Evolutionary conservation across 805 yeast genomes (phyloP).

Genomic region (Metschnikowia koreensis): DNA sequence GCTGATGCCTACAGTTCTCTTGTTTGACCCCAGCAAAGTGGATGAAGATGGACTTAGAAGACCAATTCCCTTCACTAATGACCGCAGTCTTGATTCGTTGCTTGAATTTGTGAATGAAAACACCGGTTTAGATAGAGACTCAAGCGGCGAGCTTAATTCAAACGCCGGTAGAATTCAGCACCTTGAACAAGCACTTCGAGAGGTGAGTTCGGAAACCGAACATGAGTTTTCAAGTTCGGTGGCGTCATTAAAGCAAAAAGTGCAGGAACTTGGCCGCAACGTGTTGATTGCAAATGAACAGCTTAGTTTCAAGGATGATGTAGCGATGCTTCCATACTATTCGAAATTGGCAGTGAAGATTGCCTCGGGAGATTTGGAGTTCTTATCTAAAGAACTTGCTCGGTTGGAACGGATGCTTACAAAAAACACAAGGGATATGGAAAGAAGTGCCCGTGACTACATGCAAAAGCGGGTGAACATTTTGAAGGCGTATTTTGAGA

Average conservation of each 20-base stretch:
- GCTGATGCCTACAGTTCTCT: conserved; percentile 56
- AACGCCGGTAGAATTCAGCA: conserved; percentile 32
- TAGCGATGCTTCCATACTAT: conserved; percentile 43
- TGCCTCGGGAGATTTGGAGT: conserved; percentile 43
- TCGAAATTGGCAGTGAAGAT: conserved; percentile 45
- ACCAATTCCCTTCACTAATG: conserved; percentile 30
- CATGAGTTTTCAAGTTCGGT: conserved; percentile 7
- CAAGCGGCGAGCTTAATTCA: conserved; percentile 31
- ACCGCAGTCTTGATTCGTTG: conserved; percentile 21
- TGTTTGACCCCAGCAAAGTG: conserved; percentile 32
- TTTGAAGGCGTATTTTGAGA: conserved; percentile 23
- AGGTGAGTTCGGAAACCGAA: conserved; percentile 1
- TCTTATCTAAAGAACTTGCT: conserved; percentile 25
- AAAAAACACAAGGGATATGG: conserved; percentile 33
- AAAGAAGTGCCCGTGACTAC: conserved; percentile 46
- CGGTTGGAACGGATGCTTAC: conserved; percentile 46
- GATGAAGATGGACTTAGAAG: conserved; percentile 24
- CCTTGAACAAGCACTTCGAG: conserved; percentile 18
- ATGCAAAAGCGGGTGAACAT: conserved; percentile 53
- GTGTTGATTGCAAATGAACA: conserved; percentile 13
- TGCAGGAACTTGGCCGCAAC: conserved; percentile 10
- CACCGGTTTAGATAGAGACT: conserved; percentile 27
- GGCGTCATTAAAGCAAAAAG: conserved; percentile 14
- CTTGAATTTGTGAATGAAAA: conserved; percentile 28
- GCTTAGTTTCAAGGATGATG: conserved; percentile 19